Base-by-base conservation (phyloP, 2,329 filamentous ascomycete species). In the Aspergillus sp. region DNA sequence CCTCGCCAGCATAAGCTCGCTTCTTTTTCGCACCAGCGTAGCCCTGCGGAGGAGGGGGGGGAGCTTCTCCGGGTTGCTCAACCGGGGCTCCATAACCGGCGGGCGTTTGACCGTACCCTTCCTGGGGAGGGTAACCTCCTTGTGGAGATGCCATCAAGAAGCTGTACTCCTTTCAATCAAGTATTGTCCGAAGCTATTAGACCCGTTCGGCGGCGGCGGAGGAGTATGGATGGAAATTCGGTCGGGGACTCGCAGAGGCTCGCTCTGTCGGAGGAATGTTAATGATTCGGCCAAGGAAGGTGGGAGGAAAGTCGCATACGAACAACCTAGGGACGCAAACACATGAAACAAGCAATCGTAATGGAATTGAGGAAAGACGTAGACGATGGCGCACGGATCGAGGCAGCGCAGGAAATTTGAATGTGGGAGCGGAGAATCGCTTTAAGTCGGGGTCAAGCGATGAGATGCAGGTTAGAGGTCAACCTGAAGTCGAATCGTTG, bases 1-100 rank as follows among this genome's bases (percentile, higher is more conserved):
- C 94, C 78, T 96, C 91, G 60, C 92, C 92, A 58, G 95, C 95
- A 82, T 98, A 98, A 60, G 91, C 90, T 83, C 93, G 87, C 86
- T 96, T 97, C 87, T 97, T 97, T 83, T 71, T 76, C 48, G 76
- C 76, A 60, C 71, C 78, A 60, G 78, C 69, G 48, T 76, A 73
- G 48, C 65, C 70, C 43, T 75, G 74, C 53, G 69, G 66, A 58
- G 75, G 66, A 47, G 70, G 66, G 38, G 68, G 76, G 57, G 74
- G 69, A 54, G 67, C 72, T 55, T 64, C 70, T 47, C 70, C 66
- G 46, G 74, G 73, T 64, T 74, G 68, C 57, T 71, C 72, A 51
- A 73, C 73, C 66, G 76, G 78, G 72, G 78, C 76, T 62, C 77
- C 74, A 64, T 77, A 77, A 49, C 68, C 71, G 59, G 64, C 71